phyloP scores from a whole-genome alignment of 176 grass and related monocot species.

The Ensete ventricosum region DNA sequence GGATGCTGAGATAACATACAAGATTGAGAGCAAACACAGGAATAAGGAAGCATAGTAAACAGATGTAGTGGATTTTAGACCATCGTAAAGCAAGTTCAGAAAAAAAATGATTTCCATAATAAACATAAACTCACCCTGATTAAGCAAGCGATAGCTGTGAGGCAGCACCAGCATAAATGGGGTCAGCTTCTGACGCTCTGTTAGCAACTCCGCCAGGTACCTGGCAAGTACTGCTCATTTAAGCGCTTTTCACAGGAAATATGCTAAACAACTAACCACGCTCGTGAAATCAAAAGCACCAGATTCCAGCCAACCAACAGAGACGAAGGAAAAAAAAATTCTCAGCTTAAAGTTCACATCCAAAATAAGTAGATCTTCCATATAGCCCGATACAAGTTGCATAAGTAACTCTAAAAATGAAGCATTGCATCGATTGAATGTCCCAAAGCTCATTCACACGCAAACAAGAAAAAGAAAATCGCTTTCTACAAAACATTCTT shows the following conservation, averaged over 20 bases:
- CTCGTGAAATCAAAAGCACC: too few relatives aligned
- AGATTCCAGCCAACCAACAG: neutral
- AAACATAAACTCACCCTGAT: slow-evolving; percentile 15
- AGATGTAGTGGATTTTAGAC: too few relatives aligned
- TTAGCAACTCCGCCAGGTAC: slow-evolving; percentile 29
- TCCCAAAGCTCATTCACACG: too few relatives aligned
- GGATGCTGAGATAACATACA: too few relatives aligned
- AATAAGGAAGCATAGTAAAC: too few relatives aligned
- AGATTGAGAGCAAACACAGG: too few relatives aligned
- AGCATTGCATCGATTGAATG: neutral
- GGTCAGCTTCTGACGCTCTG: slow-evolving; percentile 25
- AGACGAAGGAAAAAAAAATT: neutral
- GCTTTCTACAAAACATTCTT: neutral
- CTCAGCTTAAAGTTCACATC: neutral
- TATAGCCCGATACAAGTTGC: too few relatives aligned
- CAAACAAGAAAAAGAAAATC: too few relatives aligned
- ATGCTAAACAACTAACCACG: neutral
- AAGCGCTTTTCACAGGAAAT: neutral
- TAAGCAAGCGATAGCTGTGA: slow-evolving; percentile 27
- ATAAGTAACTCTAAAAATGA: neutral
- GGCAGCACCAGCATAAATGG: slow-evolving; percentile 31
- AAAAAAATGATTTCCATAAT: neutral
- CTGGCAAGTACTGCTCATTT: slow-evolving; percentile 8
- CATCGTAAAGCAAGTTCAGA: neutral
- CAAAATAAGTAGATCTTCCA: neutral